A percentile compares a stretch with the other conserved stretches of the same genome.
These are phyloP conservation scores for Blakeslea trispora DNA, from an alignment of 371 early-diverging fungal genomes.

Conservation along the genomic window DNA sequence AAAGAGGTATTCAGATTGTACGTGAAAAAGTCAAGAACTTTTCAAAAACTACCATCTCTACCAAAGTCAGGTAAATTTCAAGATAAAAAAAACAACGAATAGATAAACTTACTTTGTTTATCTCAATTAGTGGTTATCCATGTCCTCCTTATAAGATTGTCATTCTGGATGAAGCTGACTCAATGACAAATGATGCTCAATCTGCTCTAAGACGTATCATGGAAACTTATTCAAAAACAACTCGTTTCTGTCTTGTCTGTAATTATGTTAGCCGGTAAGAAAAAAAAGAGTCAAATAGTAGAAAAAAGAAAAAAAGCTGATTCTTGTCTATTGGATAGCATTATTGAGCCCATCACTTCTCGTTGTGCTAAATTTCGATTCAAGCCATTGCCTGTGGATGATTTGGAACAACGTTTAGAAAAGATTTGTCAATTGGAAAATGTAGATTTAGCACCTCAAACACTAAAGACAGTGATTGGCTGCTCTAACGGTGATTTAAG, in stretches of 20 bases:
- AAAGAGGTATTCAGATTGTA: conserved; percentile 97
- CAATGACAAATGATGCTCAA: conserved; percentile 99
- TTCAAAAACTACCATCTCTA: conserved; percentile 75
- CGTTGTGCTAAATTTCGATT: conserved; percentile 98
- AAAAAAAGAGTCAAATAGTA: not conserved
- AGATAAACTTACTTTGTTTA: not conserved
- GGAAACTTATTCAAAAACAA: conserved; percentile 95
- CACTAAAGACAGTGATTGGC: conserved; percentile 72
- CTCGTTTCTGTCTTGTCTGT: conserved; percentile 98
- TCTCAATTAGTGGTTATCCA: conserved; percentile 38
- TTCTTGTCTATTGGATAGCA: conserved; percentile 62
- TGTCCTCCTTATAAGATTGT: conserved; percentile 94
- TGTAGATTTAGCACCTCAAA: conserved; percentile 60
- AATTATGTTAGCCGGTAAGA: conserved; percentile 90
- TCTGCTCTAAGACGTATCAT: conserved; percentile 98
- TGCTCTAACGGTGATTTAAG: conserved; percentile 91
- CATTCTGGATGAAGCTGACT: conserved; percentile 99
- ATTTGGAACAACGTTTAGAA: conserved; percentile 58
- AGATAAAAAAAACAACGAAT: conserved; percentile 1
- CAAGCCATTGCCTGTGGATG: conserved; percentile 70
- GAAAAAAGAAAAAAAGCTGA: conserved; percentile 35
- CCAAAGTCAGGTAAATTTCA: conserved; percentile 16
- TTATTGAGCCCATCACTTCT: conserved; percentile 95
- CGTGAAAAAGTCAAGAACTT: conserved; percentile 97
- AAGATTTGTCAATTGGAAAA: conserved; percentile 72